phyloP scores from a whole-genome alignment of 75 land plant genomes.

The Adiantum capillusveneris region DNA sequence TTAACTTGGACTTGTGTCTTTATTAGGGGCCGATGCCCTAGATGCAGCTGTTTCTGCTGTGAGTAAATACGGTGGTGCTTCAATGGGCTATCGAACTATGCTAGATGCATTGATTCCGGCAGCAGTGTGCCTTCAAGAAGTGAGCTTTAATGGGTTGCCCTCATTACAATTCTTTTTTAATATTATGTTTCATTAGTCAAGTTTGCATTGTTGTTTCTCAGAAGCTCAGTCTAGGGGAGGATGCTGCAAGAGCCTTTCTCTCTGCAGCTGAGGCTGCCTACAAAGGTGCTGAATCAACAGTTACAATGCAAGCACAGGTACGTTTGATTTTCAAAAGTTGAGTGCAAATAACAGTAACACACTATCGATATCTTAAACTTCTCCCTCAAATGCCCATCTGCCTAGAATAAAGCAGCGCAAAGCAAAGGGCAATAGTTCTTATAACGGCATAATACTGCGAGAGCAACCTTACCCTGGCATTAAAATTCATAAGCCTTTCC shows the following conservation, averaged over 20 bases:
- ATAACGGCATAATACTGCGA: too few species aligned
- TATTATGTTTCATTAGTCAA: too few species aligned
- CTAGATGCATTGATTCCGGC: conserved; percentile 96
- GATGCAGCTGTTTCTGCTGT: conserved; percentile 85
- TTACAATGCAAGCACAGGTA: conserved; percentile 84
- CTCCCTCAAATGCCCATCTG: too few species aligned
- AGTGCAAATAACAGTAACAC: too few species aligned
- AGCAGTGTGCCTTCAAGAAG: conserved; percentile 53
- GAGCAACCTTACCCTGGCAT: too few species aligned
- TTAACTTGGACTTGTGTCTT: too few species aligned
- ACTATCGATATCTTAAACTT: too few species aligned
- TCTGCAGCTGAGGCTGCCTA: conserved; percentile 70
- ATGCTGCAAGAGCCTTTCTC: conserved; percentile 66
- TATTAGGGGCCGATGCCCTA: conserved; percentile 73
- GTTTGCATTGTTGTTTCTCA: conserved; percentile 8
- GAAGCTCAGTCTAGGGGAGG: conserved; percentile 65
- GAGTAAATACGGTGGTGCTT: conserved; percentile 93
- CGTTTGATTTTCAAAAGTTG: too few species aligned
- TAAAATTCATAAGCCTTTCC: too few species aligned
- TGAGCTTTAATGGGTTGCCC: conserved; percentile 6
- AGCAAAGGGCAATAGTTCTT: too few species aligned
- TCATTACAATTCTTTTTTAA: not conserved
- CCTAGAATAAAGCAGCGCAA: too few species aligned
- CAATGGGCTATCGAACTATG: conserved; percentile 79
- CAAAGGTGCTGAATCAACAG: conserved; percentile 83